Evolutionary conservation across 2,329 filamentous ascomycete species (phyloP).

Genomic region (Colletotrichum lindemuthianum): DNA sequence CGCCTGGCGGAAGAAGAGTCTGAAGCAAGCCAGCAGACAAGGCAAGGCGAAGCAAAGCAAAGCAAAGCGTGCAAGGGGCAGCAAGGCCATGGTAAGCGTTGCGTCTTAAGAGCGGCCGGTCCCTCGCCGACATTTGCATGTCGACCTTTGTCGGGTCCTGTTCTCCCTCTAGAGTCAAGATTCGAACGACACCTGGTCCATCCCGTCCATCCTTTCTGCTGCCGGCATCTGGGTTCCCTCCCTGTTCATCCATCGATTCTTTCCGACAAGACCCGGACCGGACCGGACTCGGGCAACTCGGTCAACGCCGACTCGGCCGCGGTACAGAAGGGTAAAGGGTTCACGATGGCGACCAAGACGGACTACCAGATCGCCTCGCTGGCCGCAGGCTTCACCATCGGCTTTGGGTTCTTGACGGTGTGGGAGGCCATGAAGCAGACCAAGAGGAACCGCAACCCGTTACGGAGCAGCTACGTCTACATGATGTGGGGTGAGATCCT

Average conservation of each 20-base stretch:
- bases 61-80: no score
- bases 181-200: no score
- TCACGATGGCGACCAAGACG: constrained; percentile 35
- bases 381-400: constrained; percentile 48
- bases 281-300: neutral
- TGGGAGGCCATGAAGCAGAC: constrained; percentile 56
- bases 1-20: no score
- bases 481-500: constrained; percentile 58
- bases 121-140: no score
- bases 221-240: neutral
- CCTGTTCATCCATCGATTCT: constrained; percentile 11
- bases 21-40: no score
- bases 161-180: no score
- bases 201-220: neutral
- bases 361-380: constrained; percentile 45
- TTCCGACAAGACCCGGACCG: neutral
- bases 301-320: neutral
- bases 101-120: no score
- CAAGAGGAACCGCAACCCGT: constrained; percentile 45
- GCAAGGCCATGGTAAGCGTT: no score
- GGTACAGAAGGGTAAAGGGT: no score
- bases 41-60: no score
- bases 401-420: constrained; percentile 53
- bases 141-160: neutral
- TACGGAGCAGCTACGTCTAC: constrained; percentile 51